Percentiles rank a stretch among this genome's conserved stretches.
Evolutionary conservation across 768 basidiomycete genomes (phyloP).

Genomic region (Flagelloscypha sp.): DNA sequence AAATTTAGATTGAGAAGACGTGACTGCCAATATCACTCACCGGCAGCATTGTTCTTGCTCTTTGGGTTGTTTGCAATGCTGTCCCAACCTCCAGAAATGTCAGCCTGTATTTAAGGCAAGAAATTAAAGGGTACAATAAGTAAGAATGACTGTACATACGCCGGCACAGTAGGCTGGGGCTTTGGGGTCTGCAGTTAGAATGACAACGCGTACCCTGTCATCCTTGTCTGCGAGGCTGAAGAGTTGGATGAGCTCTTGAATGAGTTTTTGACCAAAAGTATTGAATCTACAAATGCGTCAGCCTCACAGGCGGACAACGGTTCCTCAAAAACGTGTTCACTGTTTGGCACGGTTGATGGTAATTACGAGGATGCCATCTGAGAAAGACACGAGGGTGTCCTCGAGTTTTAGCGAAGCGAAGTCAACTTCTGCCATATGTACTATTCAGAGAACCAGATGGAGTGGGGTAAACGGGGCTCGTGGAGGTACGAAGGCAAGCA

Average conservation of each 20-base stretch:
- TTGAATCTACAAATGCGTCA: conserved; percentile 30
- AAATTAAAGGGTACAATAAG: neutral
- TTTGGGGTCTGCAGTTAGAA: conserved; percentile 42
- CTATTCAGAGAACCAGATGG: no score
- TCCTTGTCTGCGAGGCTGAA: conserved; percentile 43
- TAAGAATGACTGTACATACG: conserved; percentile 22
- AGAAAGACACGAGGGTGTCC: no score
- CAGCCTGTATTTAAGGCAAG: conserved; percentile 28
- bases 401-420: no score
- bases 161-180: conserved; percentile 50
- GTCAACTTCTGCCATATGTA: no score
- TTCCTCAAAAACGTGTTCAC: conserved; percentile 20
- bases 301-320: neutral
- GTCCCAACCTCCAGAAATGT: conserved; percentile 41
- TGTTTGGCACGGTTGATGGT: conserved; percentile 39
- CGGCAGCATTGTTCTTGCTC: conserved; percentile 40
- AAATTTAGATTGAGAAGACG: neutral
- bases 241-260: conserved; percentile 30
- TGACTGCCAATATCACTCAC: conserved; percentile 7
- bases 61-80: conserved; percentile 29
- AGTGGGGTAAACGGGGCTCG: no score
- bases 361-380: no score
- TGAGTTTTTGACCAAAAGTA: conserved; percentile 26
- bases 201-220: conserved; percentile 42
- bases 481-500: no score